phyloP scores from a whole-genome alignment of 2,329 filamentous ascomycete genomes.

The Ilyonectria sp. region DNA sequence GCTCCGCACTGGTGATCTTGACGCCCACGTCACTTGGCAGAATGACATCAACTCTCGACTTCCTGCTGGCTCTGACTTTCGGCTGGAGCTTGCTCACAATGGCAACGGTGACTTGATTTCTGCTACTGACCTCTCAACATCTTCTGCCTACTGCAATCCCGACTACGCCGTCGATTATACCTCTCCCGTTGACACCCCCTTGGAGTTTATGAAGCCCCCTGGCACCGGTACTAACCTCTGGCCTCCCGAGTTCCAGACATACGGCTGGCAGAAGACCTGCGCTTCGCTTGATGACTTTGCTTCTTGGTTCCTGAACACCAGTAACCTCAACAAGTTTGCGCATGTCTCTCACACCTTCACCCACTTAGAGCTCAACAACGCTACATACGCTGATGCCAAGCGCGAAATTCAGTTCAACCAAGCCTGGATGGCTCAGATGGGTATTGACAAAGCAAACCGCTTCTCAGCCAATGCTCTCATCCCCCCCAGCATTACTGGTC shows the following conservation, averaged over 20 bases:
- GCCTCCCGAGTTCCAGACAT: slow-evolving; percentile 26
- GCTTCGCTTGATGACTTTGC: slow-evolving; percentile 34
- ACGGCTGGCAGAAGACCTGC: slow-evolving; percentile 28
- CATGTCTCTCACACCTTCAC: slow-evolving; percentile 39
- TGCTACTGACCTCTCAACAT: background rate
- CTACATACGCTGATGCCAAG: slow-evolving; percentile 33
- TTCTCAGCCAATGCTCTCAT: slow-evolving; percentile 33
- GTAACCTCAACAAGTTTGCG: slow-evolving; percentile 36
- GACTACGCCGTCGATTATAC: slow-evolving; percentile 24
- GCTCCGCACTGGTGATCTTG: slow-evolving; percentile 30
- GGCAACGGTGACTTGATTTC: slow-evolving; percentile 38
- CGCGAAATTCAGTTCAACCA: slow-evolving; percentile 39
- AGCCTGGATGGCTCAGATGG: slow-evolving; percentile 34
- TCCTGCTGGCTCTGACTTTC: slow-evolving; percentile 30
- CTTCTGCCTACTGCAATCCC: slow-evolving; percentile 1
- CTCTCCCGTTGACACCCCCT: slow-evolving; percentile 21
- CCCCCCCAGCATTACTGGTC: slow-evolving; percentile 35
- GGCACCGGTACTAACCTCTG: slow-evolving; percentile 29
- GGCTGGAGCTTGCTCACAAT: slow-evolving; percentile 37
- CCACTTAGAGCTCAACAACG: slow-evolving; percentile 36
- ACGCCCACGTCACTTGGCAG: slow-evolving; percentile 36
- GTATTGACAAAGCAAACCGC: slow-evolving; percentile 30
- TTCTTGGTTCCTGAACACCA: slow-evolving; percentile 31
- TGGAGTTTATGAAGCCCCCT: slow-evolving; percentile 32
- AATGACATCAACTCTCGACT: slow-evolving; percentile 31